These are phyloP conservation scores for Spatholobus suberectus DNA, from an alignment of 306 rosid genomes.

Conservation along the genomic window DNA sequence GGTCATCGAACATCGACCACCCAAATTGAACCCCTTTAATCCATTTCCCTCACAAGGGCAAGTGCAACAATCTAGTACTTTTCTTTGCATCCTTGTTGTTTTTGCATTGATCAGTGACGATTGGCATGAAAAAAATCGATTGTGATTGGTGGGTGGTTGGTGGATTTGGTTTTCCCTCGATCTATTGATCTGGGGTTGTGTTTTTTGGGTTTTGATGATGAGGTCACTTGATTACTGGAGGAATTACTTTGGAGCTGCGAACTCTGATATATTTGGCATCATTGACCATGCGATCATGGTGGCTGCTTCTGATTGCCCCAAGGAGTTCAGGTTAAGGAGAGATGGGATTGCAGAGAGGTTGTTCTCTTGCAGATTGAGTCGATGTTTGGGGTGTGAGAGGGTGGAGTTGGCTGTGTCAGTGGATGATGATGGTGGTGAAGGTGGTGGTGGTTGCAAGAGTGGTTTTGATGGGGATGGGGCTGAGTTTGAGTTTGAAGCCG, in stretches of 20 bases:
- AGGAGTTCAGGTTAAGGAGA: constrained; percentile 69
- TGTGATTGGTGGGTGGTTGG: constrained; percentile 12
- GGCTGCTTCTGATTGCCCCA: constrained; percentile 83
- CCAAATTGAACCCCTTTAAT: background rate
- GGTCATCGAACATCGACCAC: constrained; percentile 31
- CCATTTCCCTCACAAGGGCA: background rate
- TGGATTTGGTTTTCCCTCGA: constrained; percentile 15
- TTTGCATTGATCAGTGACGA: constrained; percentile 11
- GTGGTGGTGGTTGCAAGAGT: constrained; percentile 46
- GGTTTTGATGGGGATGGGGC: constrained; percentile 32
- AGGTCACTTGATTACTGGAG: constrained; percentile 74
- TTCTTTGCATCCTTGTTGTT: background rate
- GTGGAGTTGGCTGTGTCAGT: constrained; percentile 55
- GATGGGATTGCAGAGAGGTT: constrained; percentile 72
- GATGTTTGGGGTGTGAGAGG: constrained; percentile 69
- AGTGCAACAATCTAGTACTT: background rate
- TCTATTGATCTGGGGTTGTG: constrained; percentile 17
- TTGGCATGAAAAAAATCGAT: background rate
- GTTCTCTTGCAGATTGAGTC: constrained; percentile 55
- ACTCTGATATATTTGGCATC: constrained; percentile 70
- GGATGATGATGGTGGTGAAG: constrained; percentile 30
- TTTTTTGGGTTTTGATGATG: constrained; percentile 28
- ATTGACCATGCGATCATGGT: constrained; percentile 83
- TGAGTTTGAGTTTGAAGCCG: constrained; percentile 55
- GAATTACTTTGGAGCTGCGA: constrained; percentile 65